Percentiles rank a stretch among this genome's conserved stretches.
phyloP scores from a whole-genome alignment of 2,329 filamentous ascomycete species.

The Triangularia verruculosa region DNA sequence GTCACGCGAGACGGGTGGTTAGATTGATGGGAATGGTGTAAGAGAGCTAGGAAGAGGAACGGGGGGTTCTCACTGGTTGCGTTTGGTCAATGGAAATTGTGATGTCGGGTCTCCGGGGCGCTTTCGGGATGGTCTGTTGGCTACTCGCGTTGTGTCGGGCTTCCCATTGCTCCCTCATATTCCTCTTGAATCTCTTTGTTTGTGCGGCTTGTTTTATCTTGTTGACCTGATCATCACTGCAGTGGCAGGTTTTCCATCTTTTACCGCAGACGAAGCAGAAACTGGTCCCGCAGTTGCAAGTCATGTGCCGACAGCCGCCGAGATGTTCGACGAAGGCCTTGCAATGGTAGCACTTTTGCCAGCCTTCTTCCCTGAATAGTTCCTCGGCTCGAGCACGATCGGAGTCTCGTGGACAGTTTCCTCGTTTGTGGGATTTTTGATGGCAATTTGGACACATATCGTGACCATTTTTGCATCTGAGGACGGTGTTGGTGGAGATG shows the following conservation, averaged over 20 bases:
- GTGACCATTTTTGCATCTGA: conserved; percentile 43
- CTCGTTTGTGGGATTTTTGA: conserved; percentile 35
- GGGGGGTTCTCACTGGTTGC: no score
- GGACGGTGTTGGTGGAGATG: conserved; percentile 40
- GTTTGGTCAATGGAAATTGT: no score
- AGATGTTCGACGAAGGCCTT: conserved; percentile 70
- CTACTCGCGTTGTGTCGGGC: conserved; percentile 36
- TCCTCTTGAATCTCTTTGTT: no score
- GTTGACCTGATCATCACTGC: conserved; percentile 46
- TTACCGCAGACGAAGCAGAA: conserved; percentile 81
- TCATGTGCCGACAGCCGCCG: conserved; percentile 84
- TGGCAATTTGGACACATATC: conserved; percentile 12
- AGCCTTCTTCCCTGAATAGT: conserved; percentile 67
- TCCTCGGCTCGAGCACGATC: conserved; percentile 50
- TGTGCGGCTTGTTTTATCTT: background rate
- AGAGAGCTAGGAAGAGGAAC: background rate
- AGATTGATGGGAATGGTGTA: no score
- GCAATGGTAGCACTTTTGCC: conserved; percentile 71
- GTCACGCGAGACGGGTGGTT: no score
- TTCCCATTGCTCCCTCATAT: conserved; percentile 39
- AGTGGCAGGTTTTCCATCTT: conserved; percentile 71
- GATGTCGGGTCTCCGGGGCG: no score
- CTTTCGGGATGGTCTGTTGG: no score
- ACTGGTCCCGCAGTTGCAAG: conserved; percentile 73
- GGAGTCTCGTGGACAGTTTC: conserved; percentile 46